Conservation (phyloP, 163 green algal species). For the Prototheca stagnorum region DNA sequence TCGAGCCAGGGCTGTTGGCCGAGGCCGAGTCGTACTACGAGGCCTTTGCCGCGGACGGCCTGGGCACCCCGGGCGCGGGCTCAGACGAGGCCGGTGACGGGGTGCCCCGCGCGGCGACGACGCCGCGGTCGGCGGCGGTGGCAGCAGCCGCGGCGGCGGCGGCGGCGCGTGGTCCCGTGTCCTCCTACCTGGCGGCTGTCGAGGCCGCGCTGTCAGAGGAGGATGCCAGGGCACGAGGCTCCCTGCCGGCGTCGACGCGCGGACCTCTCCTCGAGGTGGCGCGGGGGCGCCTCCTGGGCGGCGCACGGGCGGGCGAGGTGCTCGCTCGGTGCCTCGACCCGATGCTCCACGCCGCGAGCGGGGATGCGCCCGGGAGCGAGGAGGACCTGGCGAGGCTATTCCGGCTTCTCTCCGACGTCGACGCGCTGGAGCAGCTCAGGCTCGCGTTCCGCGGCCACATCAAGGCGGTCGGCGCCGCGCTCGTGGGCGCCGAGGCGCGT, state of each 20-base stretch:
- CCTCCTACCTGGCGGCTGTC: conserved; percentile 32
- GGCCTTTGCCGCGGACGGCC: conserved; percentile 38
- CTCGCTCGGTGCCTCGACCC: conserved; percentile 29
- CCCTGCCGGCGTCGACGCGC: background rate
- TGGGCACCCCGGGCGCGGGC: conserved; percentile 33
- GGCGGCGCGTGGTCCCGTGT: too few relatives aligned
- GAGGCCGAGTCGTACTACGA: conserved; percentile 46
- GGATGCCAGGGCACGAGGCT: conserved; percentile 17
- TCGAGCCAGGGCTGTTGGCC: conserved; percentile 50
- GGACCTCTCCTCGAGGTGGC: background rate
- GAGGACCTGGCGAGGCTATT: conserved; percentile 41
- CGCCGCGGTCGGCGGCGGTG: conserved; percentile 56
- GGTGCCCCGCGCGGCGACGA: conserved; percentile 79
- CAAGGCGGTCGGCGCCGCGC: conserved; percentile 24
- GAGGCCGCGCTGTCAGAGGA: conserved; percentile 40
- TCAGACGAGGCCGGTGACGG: conserved; percentile 76
- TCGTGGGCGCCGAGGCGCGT: conserved; percentile 84
- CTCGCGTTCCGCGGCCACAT: conserved; percentile 61
- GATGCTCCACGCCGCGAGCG: conserved; percentile 23
- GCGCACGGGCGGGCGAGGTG: too few relatives aligned
- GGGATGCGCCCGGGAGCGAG: too few relatives aligned
- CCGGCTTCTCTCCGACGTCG: conserved; percentile 28
- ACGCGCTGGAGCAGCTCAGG: conserved; percentile 45
- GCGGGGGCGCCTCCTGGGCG: conserved; percentile 1
- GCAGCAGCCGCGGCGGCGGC: conserved; percentile 64